Conservation (phyloP, 352 stramenopile species). For the Halophytophthora batemanensis region DNA sequence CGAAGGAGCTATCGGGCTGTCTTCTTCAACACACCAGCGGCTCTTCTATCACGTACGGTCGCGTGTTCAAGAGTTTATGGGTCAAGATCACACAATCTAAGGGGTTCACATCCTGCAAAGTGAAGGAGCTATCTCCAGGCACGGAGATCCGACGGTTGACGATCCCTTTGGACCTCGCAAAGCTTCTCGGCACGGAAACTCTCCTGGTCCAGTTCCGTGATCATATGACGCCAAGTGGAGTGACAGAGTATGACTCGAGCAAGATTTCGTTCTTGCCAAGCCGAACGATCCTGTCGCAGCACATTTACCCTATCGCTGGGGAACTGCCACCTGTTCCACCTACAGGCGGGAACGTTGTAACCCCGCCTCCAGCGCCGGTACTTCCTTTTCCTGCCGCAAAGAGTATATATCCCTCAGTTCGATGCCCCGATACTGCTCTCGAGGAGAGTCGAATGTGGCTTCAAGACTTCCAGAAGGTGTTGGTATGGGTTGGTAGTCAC, state of each 20-base stretch:
- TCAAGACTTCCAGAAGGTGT: constrained; percentile 60
- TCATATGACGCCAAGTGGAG: constrained; percentile 4
- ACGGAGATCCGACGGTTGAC: constrained; percentile 31
- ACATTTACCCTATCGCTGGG: constrained; percentile 39
- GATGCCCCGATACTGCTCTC: constrained; percentile 16
- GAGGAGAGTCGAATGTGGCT: constrained; percentile 44
- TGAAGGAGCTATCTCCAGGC: constrained; percentile 21
- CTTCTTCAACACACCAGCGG: constrained; percentile 16
- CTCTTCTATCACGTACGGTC: constrained; percentile 25
- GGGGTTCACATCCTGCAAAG: constrained; percentile 28
- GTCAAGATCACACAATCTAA: constrained; percentile 25
- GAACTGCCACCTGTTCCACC: neutral
- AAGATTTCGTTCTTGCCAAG: constrained; percentile 40
- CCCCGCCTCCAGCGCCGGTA: constrained; percentile 7
- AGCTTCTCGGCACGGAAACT: constrained; percentile 43
- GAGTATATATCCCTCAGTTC: neutral
- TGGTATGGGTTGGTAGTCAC: constrained; percentile 57
- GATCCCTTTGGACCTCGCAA: constrained; percentile 41
- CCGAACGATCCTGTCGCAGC: constrained; percentile 54
- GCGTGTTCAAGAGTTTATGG: constrained; percentile 40
- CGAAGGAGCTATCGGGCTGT: constrained; percentile 30
- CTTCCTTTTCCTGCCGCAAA: constrained; percentile 8
- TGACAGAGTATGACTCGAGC: constrained; percentile 19
- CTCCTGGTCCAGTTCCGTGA: constrained; percentile 34
- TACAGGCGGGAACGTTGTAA: constrained; percentile 1